Evolutionary conservation across 148 eudicot species (phyloP).

Genomic region (Vaccinium macrocarpon): DNA sequence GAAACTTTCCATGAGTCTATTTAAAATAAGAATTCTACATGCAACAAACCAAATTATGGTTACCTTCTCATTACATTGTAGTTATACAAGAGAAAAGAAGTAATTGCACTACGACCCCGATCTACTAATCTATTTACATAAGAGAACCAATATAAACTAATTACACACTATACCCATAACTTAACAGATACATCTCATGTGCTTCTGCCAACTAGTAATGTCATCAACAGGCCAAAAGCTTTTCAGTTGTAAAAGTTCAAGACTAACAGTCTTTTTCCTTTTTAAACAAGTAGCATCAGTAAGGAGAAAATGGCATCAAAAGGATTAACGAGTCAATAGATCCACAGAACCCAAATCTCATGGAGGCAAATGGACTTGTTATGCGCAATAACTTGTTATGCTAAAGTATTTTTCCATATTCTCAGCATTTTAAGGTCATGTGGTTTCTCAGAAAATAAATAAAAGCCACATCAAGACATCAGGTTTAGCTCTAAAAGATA

Average conservation of each 20-base stretch:
- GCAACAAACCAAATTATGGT: too few species aligned
- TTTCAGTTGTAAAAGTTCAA: background rate
- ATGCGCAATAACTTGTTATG: background rate
- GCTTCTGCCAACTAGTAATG: background rate
- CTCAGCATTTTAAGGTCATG: background rate
- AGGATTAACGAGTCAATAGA: background rate
- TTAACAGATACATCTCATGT: background rate
- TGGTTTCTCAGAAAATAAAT: background rate
- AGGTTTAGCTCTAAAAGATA: background rate
- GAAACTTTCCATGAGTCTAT: background rate
- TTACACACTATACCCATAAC: too few species aligned
- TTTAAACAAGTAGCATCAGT: background rate
- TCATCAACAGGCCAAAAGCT: background rate
- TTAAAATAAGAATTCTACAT: background rate
- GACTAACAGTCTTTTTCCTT: background rate
- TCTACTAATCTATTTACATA: too few species aligned
- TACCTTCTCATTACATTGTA: too few species aligned
- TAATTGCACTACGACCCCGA: too few species aligned
- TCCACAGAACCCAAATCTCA: background rate
- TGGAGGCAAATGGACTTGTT: background rate
- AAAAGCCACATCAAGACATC: background rate
- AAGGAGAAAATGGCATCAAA: background rate
- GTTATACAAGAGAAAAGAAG: too few species aligned
- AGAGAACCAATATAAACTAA: too few species aligned
- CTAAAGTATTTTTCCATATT: background rate